These are phyloP conservation scores for Sphagnurus paluster DNA, from an alignment of 1,284 basidiomycete species.

Conservation along the genomic window DNA sequence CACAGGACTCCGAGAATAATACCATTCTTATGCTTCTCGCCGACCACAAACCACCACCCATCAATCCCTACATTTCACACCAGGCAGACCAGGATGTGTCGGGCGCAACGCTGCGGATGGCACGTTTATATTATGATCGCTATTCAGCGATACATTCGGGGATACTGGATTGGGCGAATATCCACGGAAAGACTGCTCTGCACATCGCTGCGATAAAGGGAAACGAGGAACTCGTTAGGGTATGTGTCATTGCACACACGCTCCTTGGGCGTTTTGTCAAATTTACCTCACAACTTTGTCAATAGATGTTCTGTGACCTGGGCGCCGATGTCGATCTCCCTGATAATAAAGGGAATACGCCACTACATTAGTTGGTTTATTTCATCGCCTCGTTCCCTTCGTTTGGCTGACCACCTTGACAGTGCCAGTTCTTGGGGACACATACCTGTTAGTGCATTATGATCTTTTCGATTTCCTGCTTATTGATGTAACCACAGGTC, in stretches of 20 bases:
- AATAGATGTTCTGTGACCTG: constrained; percentile 83
- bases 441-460: constrained; percentile 54
- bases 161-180: constrained; percentile 89
- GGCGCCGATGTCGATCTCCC: constrained; percentile 87
- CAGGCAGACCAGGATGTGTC: constrained; percentile 60
- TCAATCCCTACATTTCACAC: constrained; percentile 46
- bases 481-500: constrained; percentile 45
- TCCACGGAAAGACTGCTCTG: constrained; percentile 85
- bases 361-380: constrained; percentile 82
- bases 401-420: constrained; percentile 11
- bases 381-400: constrained; percentile 1
- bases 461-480: constrained; percentile 5
- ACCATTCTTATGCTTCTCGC: constrained; percentile 89
- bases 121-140: constrained; percentile 75
- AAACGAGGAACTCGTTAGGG: constrained; percentile 84
- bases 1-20: constrained; percentile 85
- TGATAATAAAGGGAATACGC: constrained; percentile 90
- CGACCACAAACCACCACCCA: constrained; percentile 61
- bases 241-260: constrained; percentile 37
- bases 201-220: constrained; percentile 89
- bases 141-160: constrained; percentile 80
- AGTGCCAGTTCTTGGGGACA: constrained; percentile 88
- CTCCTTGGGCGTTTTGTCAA: constrained; percentile 20
- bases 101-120: constrained; percentile 77
- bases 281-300: constrained; percentile 15